These are phyloP conservation scores for Agrocybe pediades DNA, from an alignment of 768 basidiomycete species.

Conservation along the genomic window DNA sequence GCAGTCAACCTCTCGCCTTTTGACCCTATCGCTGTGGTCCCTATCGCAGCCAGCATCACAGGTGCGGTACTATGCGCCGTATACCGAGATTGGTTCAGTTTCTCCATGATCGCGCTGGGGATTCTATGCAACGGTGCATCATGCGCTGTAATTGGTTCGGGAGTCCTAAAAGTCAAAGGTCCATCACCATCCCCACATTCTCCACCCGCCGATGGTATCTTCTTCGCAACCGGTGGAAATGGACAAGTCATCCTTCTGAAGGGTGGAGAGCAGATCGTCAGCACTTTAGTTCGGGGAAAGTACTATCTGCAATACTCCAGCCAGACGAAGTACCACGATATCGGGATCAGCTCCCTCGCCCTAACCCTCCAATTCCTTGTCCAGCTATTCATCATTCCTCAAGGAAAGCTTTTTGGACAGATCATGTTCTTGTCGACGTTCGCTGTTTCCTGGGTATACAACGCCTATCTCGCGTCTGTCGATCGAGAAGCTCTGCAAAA, in stretches of 20 bases:
- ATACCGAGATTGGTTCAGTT: conserved; percentile 10
- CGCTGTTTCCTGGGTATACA: conserved; percentile 9
- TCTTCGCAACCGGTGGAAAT: background rate
- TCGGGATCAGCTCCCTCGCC: conserved; percentile 4
- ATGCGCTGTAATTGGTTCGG: conserved; percentile 1
- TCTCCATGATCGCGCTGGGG: conserved; percentile 8
- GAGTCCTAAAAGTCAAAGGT: conserved; percentile 1
- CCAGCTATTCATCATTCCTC: conserved; percentile 13
- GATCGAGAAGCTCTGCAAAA: conserved; percentile 10
- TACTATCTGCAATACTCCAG: background rate
- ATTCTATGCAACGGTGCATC: conserved; percentile 3
- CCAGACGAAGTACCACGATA: conserved; percentile 3
- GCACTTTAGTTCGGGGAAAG: conserved; percentile 7
- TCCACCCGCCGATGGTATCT: conserved; percentile 6
- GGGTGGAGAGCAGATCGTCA: conserved; percentile 6
- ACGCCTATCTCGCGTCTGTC: conserved; percentile 6
- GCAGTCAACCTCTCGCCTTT: background rate
- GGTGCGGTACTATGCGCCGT: conserved; percentile 2
- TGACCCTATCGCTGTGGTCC: background rate
- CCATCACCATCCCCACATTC: background rate
- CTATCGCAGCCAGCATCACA: conserved; percentile 3
- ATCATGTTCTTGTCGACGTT: conserved; percentile 12
- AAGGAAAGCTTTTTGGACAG: conserved; percentile 7
- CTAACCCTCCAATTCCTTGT: conserved; percentile 5
- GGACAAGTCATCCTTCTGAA: conserved; percentile 2